phyloP scores from a whole-genome alignment of 2,329 filamentous ascomycete genomes.

The Dothistroma pini region DNA sequence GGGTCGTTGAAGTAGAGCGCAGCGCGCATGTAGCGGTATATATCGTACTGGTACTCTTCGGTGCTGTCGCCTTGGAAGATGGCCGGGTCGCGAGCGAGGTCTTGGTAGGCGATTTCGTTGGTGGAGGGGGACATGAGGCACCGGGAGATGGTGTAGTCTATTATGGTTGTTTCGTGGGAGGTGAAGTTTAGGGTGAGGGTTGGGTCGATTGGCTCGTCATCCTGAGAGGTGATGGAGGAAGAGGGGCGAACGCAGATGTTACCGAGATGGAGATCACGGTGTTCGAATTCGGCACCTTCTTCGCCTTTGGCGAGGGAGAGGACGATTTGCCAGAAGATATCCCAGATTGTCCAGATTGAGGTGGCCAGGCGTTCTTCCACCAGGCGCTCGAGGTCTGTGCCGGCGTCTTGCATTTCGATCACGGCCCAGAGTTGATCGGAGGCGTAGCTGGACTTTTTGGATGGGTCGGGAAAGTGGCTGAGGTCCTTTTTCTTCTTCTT shows the following conservation, averaged over 20 bases:
- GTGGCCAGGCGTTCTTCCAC: conserved; percentile 36
- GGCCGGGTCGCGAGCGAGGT: conserved; percentile 44
- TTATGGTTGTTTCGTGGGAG: conserved; percentile 59
- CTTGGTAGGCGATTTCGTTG: conserved; percentile 41
- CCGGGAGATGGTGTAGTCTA: conserved; percentile 66
- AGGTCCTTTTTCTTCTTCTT: conserved; percentile 38
- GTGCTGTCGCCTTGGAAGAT: conserved; percentile 47
- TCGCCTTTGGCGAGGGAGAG: conserved; percentile 60
- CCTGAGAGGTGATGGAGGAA: background rate
- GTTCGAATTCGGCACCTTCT: conserved; percentile 58
- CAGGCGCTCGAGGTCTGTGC: conserved; percentile 51
- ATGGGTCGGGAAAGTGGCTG: conserved; percentile 55
- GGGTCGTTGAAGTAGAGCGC: conserved; percentile 40
- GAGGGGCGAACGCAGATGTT: conserved; percentile 56
- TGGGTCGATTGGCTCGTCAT: conserved; percentile 23
- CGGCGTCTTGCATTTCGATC: conserved; percentile 64
- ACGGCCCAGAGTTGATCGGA: conserved; percentile 60
- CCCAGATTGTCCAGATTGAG: conserved; percentile 50
- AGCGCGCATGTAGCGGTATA: conserved; percentile 53
- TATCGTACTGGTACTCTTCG: conserved; percentile 54
- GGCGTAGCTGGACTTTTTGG: conserved; percentile 51
- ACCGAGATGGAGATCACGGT: conserved; percentile 64
- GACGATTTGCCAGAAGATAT: conserved; percentile 65
- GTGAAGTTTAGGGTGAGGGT: conserved; percentile 49
- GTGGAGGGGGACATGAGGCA: conserved; percentile 44